Base-by-base conservation (phyloP, 805 yeast genomes). In the Hemisphaericaspora nanyangensis region DNA sequence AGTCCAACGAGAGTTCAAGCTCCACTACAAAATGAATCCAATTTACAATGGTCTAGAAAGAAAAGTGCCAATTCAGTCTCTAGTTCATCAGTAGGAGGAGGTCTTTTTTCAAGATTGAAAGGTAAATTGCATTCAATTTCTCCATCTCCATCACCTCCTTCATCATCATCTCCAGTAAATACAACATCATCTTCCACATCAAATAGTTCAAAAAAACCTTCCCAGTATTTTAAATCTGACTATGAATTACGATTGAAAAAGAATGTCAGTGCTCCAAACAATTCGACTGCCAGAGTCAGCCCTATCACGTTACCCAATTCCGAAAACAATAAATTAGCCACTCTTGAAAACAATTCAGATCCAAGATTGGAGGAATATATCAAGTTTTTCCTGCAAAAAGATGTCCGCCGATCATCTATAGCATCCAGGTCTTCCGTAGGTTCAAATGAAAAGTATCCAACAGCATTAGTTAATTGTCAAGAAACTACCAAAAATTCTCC, bases 341-440 rank as follows among this genome's bases (percentile, higher is more conserved):
- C 28, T 15, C 24, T 28, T 24, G 25, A 34, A 25, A 31, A 32
- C 12, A 17, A 40, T 6, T 18, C 20, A 16, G 71, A 65, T 38
- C 70, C 70, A 4, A 48, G 61, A 34, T 45, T 68, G 25, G 63
- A 58, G 15, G 69, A 65, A 28, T 68, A 64, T 36, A 55, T 67
- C 35, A 58, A 54, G 29, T 60, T 64, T 39, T 68, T 60, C 43
- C 46, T 49, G 20, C 60, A 54, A 42, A 52, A 52, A 18, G 54
- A 51, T 24, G 31, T 46, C 15, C 47, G 58, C 5, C 35, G 51
- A 20, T 39, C 49, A 13, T 44, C 54, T 10, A 31, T 45, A 5
- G 31, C 43, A 11, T 48, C 53, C 13, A 42, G 45, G 17, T 44
- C 49, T 19, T 46, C 51, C 2, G 25, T 31, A 6, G 41, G 19